Evolutionary conservation across 2,329 filamentous ascomycete genomes (phyloP), one percentile per base, ranked within the genome.

Genomic region (Ceratocystis lukuohia): DNA sequence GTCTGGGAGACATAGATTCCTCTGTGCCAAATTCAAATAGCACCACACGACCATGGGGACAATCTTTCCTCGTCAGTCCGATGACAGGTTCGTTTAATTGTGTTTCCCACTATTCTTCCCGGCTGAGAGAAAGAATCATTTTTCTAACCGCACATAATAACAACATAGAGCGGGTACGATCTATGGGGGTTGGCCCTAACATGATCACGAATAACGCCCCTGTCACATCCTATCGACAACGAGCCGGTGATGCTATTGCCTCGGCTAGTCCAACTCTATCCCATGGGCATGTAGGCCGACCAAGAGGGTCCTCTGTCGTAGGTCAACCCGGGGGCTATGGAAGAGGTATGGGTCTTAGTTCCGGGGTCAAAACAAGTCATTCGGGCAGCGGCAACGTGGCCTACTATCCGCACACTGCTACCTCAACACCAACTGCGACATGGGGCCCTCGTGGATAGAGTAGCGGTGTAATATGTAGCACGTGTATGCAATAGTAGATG

Each of bases 111-210:
- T 53, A 4, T 28, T 53, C 10, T 12, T 53, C 4, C 4, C 15
- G 10, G 10, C 10, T 8, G 12, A 37, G 6, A 37, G 17, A 37
- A 17, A 37, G 2, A 6, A 6, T 4, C 7, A 1, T 37, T 59
- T 10, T 33, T 30, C 56, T 59, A 59, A 59, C 28, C 17, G 37
- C 2, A 33, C n/a, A 5, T 5, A 57, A 33, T 30, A 25, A 50
- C 53, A 30, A 17, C 46, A 22, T 63, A 63, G 61, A 50, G 8
- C 44, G 46, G 4, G 61, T 50, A 33, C 61, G 46, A 63, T 46
- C 69, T 76, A 30, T 76, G 73, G 2, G 71, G 80, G 12, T 72
- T 77, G 61, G 72, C 70, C 15, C 71, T 69, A 30, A 63, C 74
- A 7, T 68, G 69, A 8, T 67, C 66, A 57, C 70, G 68, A 12